A percentile compares a stretch with the other conserved stretches of the same genome.
These are phyloP conservation scores for Venturia carpophila DNA, from an alignment of 2,329 filamentous ascomycete species.

Conservation along the genomic window DNA sequence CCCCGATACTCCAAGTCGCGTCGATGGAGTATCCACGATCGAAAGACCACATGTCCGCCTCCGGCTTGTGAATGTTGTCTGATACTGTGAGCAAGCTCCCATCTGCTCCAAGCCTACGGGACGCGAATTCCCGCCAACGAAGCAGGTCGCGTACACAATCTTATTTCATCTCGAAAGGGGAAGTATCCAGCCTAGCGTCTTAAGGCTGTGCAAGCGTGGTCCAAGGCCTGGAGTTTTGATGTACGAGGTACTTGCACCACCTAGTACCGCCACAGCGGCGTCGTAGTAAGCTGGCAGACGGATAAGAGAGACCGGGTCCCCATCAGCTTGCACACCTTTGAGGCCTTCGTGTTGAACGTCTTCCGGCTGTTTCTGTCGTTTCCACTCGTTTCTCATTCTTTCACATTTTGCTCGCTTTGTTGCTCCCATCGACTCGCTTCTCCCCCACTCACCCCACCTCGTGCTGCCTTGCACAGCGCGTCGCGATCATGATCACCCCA, in stretches of 20 bases:
- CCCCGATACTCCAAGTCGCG: no score
- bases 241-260: background rate
- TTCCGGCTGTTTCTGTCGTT: background rate
- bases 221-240: background rate
- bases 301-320: slow-evolving; percentile 8
- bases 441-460: background rate
- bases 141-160: background rate
- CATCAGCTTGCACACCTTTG: background rate
- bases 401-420: background rate
- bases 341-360: slow-evolving; percentile 9
- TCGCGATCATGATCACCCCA: background rate
- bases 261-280: background rate
- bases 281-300: background rate
- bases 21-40: no score
- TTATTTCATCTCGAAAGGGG: background rate
- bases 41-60: no score
- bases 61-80: no score
- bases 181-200: background rate
- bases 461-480: background rate
- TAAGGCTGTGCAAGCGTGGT: background rate
- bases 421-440: background rate
- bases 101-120: no score
- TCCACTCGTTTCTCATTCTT: background rate
- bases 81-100: no score
- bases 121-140: no score